A percentile compares a stretch with the other conserved stretches of the same genome.
Conservation (phyloP, 495 filamentous ascomycete genomes). For the Penicillium silybi region DNA sequence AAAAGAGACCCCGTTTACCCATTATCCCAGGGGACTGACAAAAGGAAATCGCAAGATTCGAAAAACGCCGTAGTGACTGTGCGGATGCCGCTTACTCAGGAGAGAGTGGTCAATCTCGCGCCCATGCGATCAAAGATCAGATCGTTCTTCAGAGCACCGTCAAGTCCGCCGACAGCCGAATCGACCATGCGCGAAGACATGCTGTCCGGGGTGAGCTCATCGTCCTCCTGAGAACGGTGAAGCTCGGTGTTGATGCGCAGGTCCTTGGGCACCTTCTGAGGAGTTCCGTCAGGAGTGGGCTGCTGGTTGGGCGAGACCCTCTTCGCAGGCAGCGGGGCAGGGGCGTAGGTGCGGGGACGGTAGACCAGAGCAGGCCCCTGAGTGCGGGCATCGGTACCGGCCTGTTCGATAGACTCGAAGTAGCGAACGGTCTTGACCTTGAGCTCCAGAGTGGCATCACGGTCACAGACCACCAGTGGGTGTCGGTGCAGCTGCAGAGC, state of each 20-base stretch:
- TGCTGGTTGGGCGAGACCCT: conserved; percentile 21
- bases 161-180: conserved; percentile 44
- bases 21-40: neutral
- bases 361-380: conserved; percentile 54
- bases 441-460: conserved; percentile 78
- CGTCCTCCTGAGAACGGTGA: conserved; percentile 35
- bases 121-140: conserved; percentile 43
- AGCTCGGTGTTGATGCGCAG: conserved; percentile 45
- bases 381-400: conserved; percentile 52
- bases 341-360: conserved; percentile 37
- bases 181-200: conserved; percentile 64
- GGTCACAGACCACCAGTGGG: conserved; percentile 77
- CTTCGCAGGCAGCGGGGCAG: conserved; percentile 29
- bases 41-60: conserved; percentile 2
- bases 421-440: conserved; percentile 81
- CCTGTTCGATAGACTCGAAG: conserved; percentile 59
- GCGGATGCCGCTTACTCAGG: neutral
- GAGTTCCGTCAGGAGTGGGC: conserved; percentile 24
- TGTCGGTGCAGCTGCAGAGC: conserved; percentile 75
- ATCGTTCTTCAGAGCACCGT: conserved; percentile 38
- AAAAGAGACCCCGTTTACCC: conserved; percentile 4
- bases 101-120: conserved; percentile 34
- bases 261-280: conserved; percentile 38
- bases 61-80: neutral
- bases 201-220: conserved; percentile 61